A percentile compares a stretch with the other conserved stretches of the same genome.
These are phyloP conservation scores for Mycena galericulata DNA, from an alignment of 768 basidiomycete genomes.

Conservation along the genomic window DNA sequence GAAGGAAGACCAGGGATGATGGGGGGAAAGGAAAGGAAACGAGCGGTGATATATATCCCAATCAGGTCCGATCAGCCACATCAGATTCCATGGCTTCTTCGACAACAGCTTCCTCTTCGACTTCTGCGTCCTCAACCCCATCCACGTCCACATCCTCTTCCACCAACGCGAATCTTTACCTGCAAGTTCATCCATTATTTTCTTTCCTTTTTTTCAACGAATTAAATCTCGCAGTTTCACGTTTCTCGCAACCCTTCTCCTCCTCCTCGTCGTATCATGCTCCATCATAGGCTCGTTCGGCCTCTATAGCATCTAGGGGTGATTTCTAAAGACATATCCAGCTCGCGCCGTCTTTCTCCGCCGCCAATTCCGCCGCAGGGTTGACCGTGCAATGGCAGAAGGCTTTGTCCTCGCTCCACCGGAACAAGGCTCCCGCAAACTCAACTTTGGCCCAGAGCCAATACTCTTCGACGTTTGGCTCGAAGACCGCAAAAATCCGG, in stretches of 20 bases:
- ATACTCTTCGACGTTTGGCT: conserved; percentile 63
- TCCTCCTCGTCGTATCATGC: conserved; percentile 73
- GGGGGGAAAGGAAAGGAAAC: no score
- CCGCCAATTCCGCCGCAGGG: conserved; percentile 63
- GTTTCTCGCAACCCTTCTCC: conserved; percentile 77
- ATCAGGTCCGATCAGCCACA: neutral
- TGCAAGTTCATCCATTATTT: conserved; percentile 45
- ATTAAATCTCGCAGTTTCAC: conserved; percentile 65
- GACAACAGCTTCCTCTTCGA: neutral
- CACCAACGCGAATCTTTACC: conserved; percentile 54
- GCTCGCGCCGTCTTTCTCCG: conserved; percentile 73
- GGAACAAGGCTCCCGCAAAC: conserved; percentile 53
- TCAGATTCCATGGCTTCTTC: no score
- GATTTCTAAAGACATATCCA: no score
- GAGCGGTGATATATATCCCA: no score
- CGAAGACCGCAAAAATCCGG: conserved; percentile 21
- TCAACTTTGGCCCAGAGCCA: conserved; percentile 61
- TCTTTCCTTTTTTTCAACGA: conserved; percentile 18
- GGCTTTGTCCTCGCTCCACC: conserved; percentile 60
- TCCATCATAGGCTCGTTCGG: no score
- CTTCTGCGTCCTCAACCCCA: no score
- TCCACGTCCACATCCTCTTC: conserved; percentile 24
- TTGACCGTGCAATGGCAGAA: conserved; percentile 65
- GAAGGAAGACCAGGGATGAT: neutral
- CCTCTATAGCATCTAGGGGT: no score